Percentiles rank a stretch among this genome's conserved stretches.
These are phyloP conservation scores for Neofusicoccum ribis DNA, from an alignment of 2,329 filamentous ascomycete genomes.

Conservation along the genomic window DNA sequence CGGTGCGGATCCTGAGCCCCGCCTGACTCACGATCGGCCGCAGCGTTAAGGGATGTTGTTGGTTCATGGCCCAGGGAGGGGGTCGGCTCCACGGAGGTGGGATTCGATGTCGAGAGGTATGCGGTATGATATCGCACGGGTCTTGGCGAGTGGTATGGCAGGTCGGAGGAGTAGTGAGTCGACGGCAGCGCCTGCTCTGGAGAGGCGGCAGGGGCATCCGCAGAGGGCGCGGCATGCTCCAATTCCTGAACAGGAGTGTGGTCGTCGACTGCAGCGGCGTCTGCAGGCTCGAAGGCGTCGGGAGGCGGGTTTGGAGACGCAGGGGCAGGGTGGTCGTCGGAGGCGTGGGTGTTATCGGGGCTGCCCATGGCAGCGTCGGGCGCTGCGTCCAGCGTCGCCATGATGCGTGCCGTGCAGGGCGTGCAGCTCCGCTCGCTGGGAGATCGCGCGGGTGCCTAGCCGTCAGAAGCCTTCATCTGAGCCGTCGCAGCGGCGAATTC, in stretches of 20 bases:
- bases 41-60: conserved; percentile 26
- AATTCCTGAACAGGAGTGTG: background rate
- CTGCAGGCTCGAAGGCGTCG: background rate
- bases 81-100: conserved; percentile 33
- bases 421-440: conserved; percentile 5
- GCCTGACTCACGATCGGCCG: conserved; percentile 15
- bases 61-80: conserved; percentile 33
- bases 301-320: background rate
- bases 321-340: background rate
- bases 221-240: background rate
- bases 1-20: conserved; percentile 19
- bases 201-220: background rate
- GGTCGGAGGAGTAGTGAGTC: conserved; percentile 31
- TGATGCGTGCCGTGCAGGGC: conserved; percentile 9
- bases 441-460: conserved; percentile 2
- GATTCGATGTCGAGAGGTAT: conserved; percentile 32
- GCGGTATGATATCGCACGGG: conserved; percentile 36
- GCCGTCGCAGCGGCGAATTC: conserved; percentile 13
- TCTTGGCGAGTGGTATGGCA: conserved; percentile 42
- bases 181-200: conserved; percentile 22
- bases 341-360: conserved; percentile 4
- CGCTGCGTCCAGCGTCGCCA: conserved; percentile 11
- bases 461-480: conserved; percentile 11
- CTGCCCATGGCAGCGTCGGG: conserved; percentile 4
- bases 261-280: background rate